Conservation (phyloP, 495 filamentous ascomycete genomes). For the Sporormia fimetaria region DNA sequence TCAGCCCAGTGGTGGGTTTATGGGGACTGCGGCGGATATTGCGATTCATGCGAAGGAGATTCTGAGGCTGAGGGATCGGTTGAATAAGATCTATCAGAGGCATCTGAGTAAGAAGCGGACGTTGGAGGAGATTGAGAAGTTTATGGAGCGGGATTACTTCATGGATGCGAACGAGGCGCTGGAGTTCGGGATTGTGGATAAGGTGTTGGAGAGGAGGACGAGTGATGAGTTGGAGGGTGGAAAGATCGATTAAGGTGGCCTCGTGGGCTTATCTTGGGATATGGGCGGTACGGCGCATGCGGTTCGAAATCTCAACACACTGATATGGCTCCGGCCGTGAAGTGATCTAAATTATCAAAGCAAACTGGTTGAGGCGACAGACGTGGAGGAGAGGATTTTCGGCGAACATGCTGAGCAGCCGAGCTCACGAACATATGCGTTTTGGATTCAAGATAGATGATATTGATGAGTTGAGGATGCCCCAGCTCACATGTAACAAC, state of each 20-base stretch:
- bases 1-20: slow-evolving; percentile 84
- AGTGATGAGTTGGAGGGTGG: slow-evolving; percentile 26
- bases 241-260: slow-evolving; percentile 2
- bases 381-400: too few species aligned
- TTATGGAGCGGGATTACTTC: slow-evolving; percentile 96
- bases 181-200: slow-evolving; percentile 82
- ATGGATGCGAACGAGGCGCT: slow-evolving; percentile 79
- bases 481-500: too few species aligned
- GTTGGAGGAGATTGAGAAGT: slow-evolving; percentile 72
- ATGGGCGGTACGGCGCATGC: too few species aligned
- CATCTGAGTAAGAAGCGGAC: slow-evolving; percentile 70
- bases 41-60: slow-evolving; percentile 97
- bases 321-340: too few species aligned
- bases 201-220: slow-evolving; percentile 59
- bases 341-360: too few species aligned
- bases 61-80: slow-evolving; percentile 65
- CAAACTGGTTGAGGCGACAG: too few species aligned
- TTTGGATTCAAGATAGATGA: too few species aligned
- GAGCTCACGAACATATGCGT: too few species aligned
- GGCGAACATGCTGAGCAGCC: too few species aligned
- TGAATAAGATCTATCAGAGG: slow-evolving; percentile 80
- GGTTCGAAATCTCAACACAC: too few species aligned
- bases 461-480: too few species aligned
- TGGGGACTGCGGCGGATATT: slow-evolving; percentile 83
- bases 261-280: background rate